phyloP scores from a whole-genome alignment of 495 filamentous ascomycete species.

The Hypoxylon fuscum region DNA sequence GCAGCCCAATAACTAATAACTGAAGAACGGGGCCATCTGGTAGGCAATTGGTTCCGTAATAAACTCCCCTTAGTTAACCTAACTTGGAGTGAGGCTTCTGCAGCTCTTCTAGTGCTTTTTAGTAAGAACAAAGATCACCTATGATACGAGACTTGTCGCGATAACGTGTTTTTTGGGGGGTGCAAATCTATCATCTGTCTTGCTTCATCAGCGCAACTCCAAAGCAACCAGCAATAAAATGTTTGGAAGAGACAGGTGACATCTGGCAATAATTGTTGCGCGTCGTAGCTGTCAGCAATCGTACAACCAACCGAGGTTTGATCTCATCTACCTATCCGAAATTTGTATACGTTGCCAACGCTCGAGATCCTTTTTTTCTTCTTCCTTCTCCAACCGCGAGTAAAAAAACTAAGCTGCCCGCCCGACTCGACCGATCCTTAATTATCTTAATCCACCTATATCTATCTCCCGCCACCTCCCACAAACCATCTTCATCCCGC shows the following conservation, averaged over 20 bases:
- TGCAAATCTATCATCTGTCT: slow-evolving; percentile 9
- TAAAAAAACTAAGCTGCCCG: slow-evolving; percentile 24
- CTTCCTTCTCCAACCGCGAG: slow-evolving; percentile 4
- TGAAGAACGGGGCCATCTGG: no score
- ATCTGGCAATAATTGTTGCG: slow-evolving; percentile 25
- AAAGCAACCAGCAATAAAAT: slow-evolving; percentile 28
- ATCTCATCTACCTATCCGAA: slow-evolving; percentile 11
- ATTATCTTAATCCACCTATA: slow-evolving; percentile 4
- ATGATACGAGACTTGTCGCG: slow-evolving; percentile 25
- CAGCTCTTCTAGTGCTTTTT: slow-evolving; percentile 21
- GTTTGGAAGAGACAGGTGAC: slow-evolving; percentile 26
- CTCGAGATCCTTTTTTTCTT: slow-evolving; percentile 1
- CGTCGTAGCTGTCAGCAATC: slow-evolving; percentile 34
- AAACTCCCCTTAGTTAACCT: no score
- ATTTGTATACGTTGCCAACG: slow-evolving; percentile 13
- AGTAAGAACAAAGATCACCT: slow-evolving; percentile 25
- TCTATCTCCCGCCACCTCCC: slow-evolving; percentile 12
- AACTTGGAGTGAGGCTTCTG: slow-evolving; percentile 24
- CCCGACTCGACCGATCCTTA: slow-evolving; percentile 27
- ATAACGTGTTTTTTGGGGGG: slow-evolving; percentile 36
- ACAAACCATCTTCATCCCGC: slow-evolving; percentile 1
- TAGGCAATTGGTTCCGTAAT: no score
- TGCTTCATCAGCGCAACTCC: slow-evolving; percentile 10
- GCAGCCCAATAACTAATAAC: no score
- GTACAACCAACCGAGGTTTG: slow-evolving; percentile 27